A percentile compares a stretch with the other conserved stretches of the same genome.
These are phyloP conservation scores for Picea abies DNA, from an alignment of 83 land plant species.

Conservation along the genomic window DNA sequence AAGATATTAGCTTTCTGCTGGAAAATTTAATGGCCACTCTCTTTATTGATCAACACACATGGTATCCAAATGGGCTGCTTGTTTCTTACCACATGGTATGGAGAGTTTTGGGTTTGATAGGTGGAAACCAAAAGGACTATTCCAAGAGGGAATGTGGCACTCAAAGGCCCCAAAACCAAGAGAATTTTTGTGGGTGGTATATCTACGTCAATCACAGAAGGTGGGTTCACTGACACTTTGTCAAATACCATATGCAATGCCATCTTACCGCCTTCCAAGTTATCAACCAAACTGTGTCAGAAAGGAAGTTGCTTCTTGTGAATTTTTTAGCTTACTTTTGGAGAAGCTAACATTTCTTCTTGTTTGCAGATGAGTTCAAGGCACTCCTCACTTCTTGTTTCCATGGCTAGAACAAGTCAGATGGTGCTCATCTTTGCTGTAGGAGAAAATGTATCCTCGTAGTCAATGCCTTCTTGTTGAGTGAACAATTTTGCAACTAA, in stretches of 20 bases:
- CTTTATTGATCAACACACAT: not conserved
- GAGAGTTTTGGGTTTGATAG: slow-evolving; percentile 25
- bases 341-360: not conserved
- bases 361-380: slow-evolving; percentile 74
- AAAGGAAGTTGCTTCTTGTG: not conserved
- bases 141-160: slow-evolving; percentile 70
- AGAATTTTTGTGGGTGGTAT: slow-evolving; percentile 96
- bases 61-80: not conserved
- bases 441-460: too few relatives aligned
- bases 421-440: too few relatives aligned
- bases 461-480: too few relatives aligned
- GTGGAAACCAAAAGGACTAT: slow-evolving; percentile 89
- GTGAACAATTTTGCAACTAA: too few relatives aligned
- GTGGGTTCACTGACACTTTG: slow-evolving; percentile 25
- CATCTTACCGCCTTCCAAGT: not conserved
- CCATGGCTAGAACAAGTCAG: not conserved
- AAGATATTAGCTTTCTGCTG: slow-evolving; percentile 12
- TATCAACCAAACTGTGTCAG: not conserved
- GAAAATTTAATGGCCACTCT: not conserved
- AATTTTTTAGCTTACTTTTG: not conserved
- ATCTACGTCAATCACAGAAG: slow-evolving; percentile 76
- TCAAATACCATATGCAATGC: not conserved
- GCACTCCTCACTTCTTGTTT: slow-evolving; percentile 40
- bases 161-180: slow-evolving; percentile 86
- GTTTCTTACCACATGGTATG: not conserved